phyloP scores from a whole-genome alignment of 495 filamentous ascomycete genomes.

The Podospora pseudopauciseta region DNA sequence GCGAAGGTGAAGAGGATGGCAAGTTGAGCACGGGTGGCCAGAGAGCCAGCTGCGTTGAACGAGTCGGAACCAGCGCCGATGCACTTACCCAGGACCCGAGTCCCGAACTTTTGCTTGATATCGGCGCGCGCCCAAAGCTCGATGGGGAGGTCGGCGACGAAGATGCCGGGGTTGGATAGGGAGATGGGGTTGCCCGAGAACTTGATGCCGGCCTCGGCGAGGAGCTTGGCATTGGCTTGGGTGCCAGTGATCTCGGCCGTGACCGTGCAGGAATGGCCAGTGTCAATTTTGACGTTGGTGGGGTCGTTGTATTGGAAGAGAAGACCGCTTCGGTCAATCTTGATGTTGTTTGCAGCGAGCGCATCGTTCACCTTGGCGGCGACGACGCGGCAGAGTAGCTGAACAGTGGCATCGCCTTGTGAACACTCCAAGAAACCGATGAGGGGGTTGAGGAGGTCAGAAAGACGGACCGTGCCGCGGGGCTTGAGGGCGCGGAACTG shows the following conservation, averaged over 20 bases:
- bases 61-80: conserved; percentile 10
- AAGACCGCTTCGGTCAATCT: conserved; percentile 11
- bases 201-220: conserved; percentile 10
- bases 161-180: conserved; percentile 18
- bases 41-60: conserved; percentile 9
- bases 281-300: conserved; percentile 19
- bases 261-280: conserved; percentile 20
- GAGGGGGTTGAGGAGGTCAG: conserved; percentile 16
- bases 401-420: conserved; percentile 8
- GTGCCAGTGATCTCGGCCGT: conserved; percentile 17
- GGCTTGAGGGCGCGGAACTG: background rate
- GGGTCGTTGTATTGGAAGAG: conserved; percentile 24
- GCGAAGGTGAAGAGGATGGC: conserved; percentile 20
- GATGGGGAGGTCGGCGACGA: conserved; percentile 22
- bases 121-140: conserved; percentile 10
- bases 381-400: conserved; percentile 15
- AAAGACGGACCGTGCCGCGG: conserved; percentile 12
- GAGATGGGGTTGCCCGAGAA: conserved; percentile 18
- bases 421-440: conserved; percentile 19
- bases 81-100: conserved; percentile 13
- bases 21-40: conserved; percentile 14
- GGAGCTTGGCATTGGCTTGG: conserved; percentile 14
- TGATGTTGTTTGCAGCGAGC: conserved; percentile 15
- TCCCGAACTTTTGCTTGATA: conserved; percentile 16
- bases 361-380: conserved; percentile 4